Conservation (phyloP, 2,329 filamentous ascomycete genomes). For the Cladosporium phlei region DNA sequence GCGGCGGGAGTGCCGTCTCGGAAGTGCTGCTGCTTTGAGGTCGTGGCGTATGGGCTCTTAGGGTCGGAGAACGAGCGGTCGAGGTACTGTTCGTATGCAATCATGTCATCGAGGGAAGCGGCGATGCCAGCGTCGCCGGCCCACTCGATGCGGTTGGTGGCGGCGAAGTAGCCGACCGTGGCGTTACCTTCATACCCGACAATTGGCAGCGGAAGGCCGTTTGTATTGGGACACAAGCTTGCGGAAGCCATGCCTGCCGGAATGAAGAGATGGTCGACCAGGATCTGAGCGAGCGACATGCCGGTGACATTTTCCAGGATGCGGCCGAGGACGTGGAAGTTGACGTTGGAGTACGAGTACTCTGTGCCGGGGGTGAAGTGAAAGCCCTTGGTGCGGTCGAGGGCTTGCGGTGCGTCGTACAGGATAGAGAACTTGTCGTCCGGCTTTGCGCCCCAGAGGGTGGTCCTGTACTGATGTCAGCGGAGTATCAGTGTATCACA, state of each 20-base stretch:
- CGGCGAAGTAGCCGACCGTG: slow-evolving; percentile 33
- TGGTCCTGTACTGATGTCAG: slow-evolving; percentile 22
- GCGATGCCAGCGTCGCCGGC: slow-evolving; percentile 44
- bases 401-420: slow-evolving; percentile 27
- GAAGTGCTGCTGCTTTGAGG: slow-evolving; percentile 28
- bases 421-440: slow-evolving; percentile 38
- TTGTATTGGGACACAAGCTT: slow-evolving; percentile 35
- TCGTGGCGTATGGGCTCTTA: slow-evolving; percentile 34
- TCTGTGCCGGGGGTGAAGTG: slow-evolving; percentile 43
- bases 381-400: slow-evolving; percentile 32
- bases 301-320: slow-evolving; percentile 38
- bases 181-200: slow-evolving; percentile 43
- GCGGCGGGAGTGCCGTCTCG: slow-evolving; percentile 33
- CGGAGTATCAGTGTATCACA: background rate
- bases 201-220: slow-evolving; percentile 35
- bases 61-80: slow-evolving; percentile 30
- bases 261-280: slow-evolving; percentile 36
- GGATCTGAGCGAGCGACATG: slow-evolving; percentile 32
- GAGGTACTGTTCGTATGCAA: slow-evolving; percentile 42
- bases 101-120: slow-evolving; percentile 44
- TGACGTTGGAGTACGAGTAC: slow-evolving; percentile 43
- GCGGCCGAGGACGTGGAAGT: slow-evolving; percentile 39
- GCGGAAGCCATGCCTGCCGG: slow-evolving; percentile 43
- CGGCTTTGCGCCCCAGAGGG: slow-evolving; percentile 40
- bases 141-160: slow-evolving; percentile 43